These are phyloP conservation scores for Dunaliella sp. DNA, from an alignment of 139 green algal species.

Conservation along the genomic window DNA sequence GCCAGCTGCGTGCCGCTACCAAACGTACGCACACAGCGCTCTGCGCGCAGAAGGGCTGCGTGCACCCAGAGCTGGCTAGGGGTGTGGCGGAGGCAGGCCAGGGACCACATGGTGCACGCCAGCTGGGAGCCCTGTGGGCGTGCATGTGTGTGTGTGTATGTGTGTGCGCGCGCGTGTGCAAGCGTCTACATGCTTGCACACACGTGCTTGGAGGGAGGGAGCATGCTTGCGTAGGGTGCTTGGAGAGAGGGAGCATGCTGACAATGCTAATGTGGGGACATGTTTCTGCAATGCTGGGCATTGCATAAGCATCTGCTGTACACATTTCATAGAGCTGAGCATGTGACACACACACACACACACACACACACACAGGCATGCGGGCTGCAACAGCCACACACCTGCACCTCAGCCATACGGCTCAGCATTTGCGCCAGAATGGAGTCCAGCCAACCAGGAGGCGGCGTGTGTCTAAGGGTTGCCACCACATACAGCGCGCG, in stretches of 20 bases:
- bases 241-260: too few relatives aligned
- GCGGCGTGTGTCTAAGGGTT: slow-evolving; percentile 7
- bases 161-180: neutral
- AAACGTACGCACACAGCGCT: neutral
- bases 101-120: neutral
- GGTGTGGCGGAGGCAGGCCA: neutral
- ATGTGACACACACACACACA: neutral
- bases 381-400: neutral
- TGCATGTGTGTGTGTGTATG: neutral
- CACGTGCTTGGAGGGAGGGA: neutral
- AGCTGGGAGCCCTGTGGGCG: neutral
- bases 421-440: neutral
- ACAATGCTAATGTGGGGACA: too few relatives aligned
- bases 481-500: neutral
- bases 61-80: neutral
- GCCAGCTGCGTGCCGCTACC: neutral
- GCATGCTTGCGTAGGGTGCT: too few relatives aligned
- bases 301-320: too few relatives aligned
- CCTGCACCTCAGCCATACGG: neutral
- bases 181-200: neutral
- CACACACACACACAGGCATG: neutral
- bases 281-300: too few relatives aligned
- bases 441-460: neutral
- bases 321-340: too few relatives aligned
- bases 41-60: slow-evolving; percentile 1